A percentile compares a stretch with the other conserved stretches of the same genome.
Conservation (phyloP, 2,329 filamentous ascomycete genomes). For the Rosellinia necatrix region DNA sequence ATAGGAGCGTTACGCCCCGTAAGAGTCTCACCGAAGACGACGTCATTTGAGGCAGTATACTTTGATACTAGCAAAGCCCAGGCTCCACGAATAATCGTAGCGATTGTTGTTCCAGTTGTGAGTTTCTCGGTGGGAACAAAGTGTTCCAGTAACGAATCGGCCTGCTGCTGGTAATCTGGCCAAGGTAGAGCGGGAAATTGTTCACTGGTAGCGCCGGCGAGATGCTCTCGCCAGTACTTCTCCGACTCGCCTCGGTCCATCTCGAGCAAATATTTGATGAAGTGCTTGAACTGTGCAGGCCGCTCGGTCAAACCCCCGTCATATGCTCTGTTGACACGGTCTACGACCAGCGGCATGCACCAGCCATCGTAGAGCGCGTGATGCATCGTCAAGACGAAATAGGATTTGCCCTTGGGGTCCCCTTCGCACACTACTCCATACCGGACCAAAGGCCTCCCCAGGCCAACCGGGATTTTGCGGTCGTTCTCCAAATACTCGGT, state of each 20-base stretch:
- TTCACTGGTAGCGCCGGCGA: conserved; percentile 49
- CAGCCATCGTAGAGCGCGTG: conserved; percentile 63
- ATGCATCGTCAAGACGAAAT: conserved; percentile 60
- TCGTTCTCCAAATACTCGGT: conserved; percentile 49
- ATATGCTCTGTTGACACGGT: conserved; percentile 53
- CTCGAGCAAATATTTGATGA: conserved; percentile 52
- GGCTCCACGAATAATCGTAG: conserved; percentile 61
- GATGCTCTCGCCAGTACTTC: conserved; percentile 52
- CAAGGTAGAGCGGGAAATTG: conserved; percentile 56
- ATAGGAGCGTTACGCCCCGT: conserved; percentile 59
- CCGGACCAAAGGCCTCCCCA: conserved; percentile 52
- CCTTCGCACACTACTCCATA: conserved; percentile 48
- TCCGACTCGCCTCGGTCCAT: conserved; percentile 48
- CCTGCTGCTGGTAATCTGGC: conserved; percentile 53
- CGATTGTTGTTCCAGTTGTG: conserved; percentile 52
- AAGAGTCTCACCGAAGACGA: conserved; percentile 64
- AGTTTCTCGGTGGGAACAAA: conserved; percentile 48
- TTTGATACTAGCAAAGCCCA: conserved; percentile 61
- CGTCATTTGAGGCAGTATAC: conserved; percentile 57
- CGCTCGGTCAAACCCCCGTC: conserved; percentile 41
- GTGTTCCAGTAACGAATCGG: conserved; percentile 58
- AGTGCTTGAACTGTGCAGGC: conserved; percentile 52
- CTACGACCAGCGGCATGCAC: conserved; percentile 56
- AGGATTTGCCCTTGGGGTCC: conserved; percentile 37
- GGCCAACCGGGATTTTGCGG: conserved; percentile 47